Conservation (phyloP, 768 basidiomycete genomes). For the Rhodocollybia butyracea region DNA sequence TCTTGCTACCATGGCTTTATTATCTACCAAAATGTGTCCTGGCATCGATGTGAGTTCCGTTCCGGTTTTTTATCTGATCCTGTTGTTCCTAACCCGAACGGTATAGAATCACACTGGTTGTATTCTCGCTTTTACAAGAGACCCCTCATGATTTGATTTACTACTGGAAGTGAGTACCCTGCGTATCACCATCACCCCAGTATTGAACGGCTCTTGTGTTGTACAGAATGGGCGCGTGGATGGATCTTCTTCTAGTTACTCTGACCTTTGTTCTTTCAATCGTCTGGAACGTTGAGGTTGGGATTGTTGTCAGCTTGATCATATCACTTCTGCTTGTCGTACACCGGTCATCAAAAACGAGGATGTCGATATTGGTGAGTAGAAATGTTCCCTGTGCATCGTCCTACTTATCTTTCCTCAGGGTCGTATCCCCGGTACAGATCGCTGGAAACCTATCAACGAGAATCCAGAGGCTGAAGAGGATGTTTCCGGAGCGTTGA, state of each 20-base stretch:
- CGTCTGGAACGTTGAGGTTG: conserved; percentile 89
- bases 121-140: conserved; percentile 80
- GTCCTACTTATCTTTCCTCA: conserved; percentile 19
- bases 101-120: conserved; percentile 78
- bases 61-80: too few relatives aligned
- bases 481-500: conserved; percentile 75
- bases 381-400: not conserved
- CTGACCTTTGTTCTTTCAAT: conserved; percentile 88
- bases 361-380: conserved; percentile 87
- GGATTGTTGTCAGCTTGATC: conserved; percentile 84
- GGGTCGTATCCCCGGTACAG: conserved; percentile 87
- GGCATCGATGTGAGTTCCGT: conserved; percentile 80
- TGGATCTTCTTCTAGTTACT: conserved; percentile 81
- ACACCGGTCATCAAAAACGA: conserved; percentile 80
- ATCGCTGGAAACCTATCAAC: conserved; percentile 86
- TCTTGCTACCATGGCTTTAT: conserved; percentile 81
- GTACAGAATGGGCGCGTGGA: conserved; percentile 85
- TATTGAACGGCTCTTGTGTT: not conserved
- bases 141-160: conserved; percentile 84
- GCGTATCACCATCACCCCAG: not conserved
- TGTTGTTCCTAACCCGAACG: not conserved
- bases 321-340: conserved; percentile 89
- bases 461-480: conserved; percentile 85
- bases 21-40: conserved; percentile 89
- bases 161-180: conserved; percentile 64